Evolutionary conservation across 2,329 filamentous ascomycete genomes (phyloP), one percentile per base, ranked within the genome.

Genomic region (Microdochium nivale): DNA sequence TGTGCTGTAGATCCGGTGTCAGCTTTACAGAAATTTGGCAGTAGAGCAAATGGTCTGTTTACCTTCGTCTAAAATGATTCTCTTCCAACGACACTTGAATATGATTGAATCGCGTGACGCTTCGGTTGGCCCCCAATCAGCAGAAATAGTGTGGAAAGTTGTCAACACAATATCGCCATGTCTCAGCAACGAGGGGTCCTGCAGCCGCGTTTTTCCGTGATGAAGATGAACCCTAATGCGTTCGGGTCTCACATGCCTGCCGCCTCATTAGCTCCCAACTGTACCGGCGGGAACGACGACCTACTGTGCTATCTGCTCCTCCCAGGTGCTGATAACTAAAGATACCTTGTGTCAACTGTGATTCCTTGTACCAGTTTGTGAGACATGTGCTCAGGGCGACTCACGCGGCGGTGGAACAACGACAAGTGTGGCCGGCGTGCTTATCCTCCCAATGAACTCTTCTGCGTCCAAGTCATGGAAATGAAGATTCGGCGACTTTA

Each of bases 61-160:
- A 68, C 67, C 68, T 65, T 72, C 69, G 49, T 72, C 69, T 0
- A 72, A 57, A 10, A 74, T 61, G 5, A 74, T 60, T 7, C 70
- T 60, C 3, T 54, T 67, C 74, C 73, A 77, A 0, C 50, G 49
- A 0, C 59, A 54, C 0, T 60, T 62, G 52, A 71, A 74, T 0
- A 71, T 51, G 0, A 61, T n/a, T 0, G 63, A 66, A 0, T 4
- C 5, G 2, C 13, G n/a, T 13, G 40, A 44, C 47, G 1, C 16
- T 7, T 2, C 25, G 50, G 1, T 33, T 48, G 1, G 32, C 8
- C 51, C 63, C 66, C 66, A 70, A 5, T 75, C 70, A 0, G 61
- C 51, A 0, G 65, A 60, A 1, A 74, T 59, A 0, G 69, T 72
- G 25, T 74, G 65, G 49, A 73, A 75, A 0, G 70, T 75, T 3